Evolutionary conservation across 2,329 filamentous ascomycete species (phyloP), one percentile per base, ranked within the genome.

Genomic region (Talaromyces sp.): DNA sequence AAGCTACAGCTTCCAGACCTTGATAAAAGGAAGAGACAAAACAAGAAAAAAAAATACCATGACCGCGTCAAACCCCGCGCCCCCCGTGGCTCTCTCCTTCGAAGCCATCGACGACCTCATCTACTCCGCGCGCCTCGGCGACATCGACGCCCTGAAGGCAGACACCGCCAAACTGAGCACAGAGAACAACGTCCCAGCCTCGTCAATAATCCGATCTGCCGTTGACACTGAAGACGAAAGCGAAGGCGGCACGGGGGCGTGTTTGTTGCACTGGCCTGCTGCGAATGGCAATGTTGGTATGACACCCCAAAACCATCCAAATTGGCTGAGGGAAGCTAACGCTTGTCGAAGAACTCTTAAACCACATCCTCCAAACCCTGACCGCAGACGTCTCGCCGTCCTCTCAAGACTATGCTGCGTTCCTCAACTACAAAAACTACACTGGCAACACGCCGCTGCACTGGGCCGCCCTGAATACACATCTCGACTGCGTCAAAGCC

Each of bases 61-160:
- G 25, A 7, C 3, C 17, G 36, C 54, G 15, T 39, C 47, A 10
- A 57, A 64, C 17, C 56, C 57, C 15, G 55, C 63, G 1, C 47
- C 59, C 17, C 70, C 70, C 55, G 58, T 75, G 61, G 64, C 68
- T 30, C 79, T 93, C 55, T 84, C 85, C 56, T 87, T 90, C 72
- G 93, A 96, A 58, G 86, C 92, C 75, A 88, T 96, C 70, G 93
- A 97, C 74, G 93, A 98, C 77, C 84, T 98, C 66, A 85, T 98
- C 67, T 97, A 96, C 79, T 87, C 91, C 67, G 85, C 92, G 2
- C 90, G 93, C 42, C 83, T 85, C 0, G 92, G 92, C 65, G 93
- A 97, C 65, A 80, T 86, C 61, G 78, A 82, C 19, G 90, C 93
- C 28, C 81, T 98, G 55, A 79, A 83, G 53, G 71, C 77, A 49